Evolutionary conservation across 345 rosid species (phyloP), one percentile per base, ranked within the genome.

Genomic region (Populus simonii): DNA sequence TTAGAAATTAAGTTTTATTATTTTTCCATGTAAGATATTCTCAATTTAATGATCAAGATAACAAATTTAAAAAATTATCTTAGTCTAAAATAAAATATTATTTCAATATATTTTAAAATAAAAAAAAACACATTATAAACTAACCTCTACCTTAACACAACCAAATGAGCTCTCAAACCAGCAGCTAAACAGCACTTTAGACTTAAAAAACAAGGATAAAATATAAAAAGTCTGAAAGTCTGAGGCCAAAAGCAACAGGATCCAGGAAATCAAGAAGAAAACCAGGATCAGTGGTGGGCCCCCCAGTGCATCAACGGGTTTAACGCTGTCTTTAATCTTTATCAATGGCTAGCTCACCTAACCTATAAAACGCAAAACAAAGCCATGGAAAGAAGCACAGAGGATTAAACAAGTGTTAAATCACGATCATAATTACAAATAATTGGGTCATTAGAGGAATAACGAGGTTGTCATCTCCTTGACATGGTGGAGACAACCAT

Each of bases 401-500:
- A 2, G 63, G 63, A 59, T 72, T 36, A 38, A 18, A 49, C 2
- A 25, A 62, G 8, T 23, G 2, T 27, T 49, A 71, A 43, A 38
- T 3, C 25, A 47, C 3, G 51, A 25, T 47, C 27, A 67, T 67
- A 15, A 51, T 47, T 31, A 17, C 22, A 20, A 27, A 80, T 78
- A 55, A 74, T 80, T 70, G 77, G 69, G 77, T 78, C 29, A 65
- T 72, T 23, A 75, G 65, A 79, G 80, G 72, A 57, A 81, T 22
- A 51, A 49, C 45, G 69, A 75, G 68, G 72, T 81, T 78, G 80
- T 75, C 78, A 72, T 71, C 51, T 81, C 67, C 41, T 31, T 15
- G 22, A 36, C 66, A 25, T 57, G 23, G 71, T 49, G 82, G 83
- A 78, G 84, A 84, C 84, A 83, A 74, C 16, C 71, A 25, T 22